A percentile compares a stretch with the other conserved stretches of the same genome.
phyloP scores from a whole-genome alignment of 2,329 filamentous ascomycete species.

The Aspergillus ustus region DNA sequence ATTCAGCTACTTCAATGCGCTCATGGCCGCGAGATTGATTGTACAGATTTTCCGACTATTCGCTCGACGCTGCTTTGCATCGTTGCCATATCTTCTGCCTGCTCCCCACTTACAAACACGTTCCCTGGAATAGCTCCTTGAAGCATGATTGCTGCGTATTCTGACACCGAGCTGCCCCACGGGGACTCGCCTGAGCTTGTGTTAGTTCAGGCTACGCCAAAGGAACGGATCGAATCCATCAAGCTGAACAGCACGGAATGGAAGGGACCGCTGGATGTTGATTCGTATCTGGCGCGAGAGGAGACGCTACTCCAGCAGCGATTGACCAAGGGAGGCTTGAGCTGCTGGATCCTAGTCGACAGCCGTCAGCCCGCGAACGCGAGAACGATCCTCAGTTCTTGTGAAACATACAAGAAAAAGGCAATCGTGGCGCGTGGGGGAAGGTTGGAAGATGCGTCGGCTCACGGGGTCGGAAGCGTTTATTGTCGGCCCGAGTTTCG shows the following conservation, averaged over 20 bases:
- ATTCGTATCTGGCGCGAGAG: conserved; percentile 64
- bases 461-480: conserved; percentile 80
- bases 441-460: conserved; percentile 59
- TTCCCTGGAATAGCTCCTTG: neutral
- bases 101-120: neutral
- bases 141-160: conserved; percentile 41
- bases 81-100: neutral
- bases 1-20: conserved; percentile 1
- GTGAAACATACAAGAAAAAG: conserved; percentile 57
- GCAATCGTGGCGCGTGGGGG: conserved; percentile 54
- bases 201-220: conserved; percentile 59
- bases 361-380: conserved; percentile 41
- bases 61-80: neutral
- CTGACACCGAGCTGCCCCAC: conserved; percentile 45
- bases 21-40: neutral
- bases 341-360: conserved; percentile 65
- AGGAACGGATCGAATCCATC: conserved; percentile 58
- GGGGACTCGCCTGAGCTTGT: conserved; percentile 56
- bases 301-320: conserved; percentile 55
- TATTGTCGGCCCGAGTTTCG: conserved; percentile 71
- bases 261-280: conserved; percentile 59
- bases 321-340: conserved; percentile 60
- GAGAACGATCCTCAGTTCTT: conserved; percentile 59
- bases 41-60: neutral
- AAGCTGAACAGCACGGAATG: conserved; percentile 61